Evolutionary conservation across 2,329 filamentous ascomycete species (phyloP).

Genomic region (Scedosporium aurantiacum): DNA sequence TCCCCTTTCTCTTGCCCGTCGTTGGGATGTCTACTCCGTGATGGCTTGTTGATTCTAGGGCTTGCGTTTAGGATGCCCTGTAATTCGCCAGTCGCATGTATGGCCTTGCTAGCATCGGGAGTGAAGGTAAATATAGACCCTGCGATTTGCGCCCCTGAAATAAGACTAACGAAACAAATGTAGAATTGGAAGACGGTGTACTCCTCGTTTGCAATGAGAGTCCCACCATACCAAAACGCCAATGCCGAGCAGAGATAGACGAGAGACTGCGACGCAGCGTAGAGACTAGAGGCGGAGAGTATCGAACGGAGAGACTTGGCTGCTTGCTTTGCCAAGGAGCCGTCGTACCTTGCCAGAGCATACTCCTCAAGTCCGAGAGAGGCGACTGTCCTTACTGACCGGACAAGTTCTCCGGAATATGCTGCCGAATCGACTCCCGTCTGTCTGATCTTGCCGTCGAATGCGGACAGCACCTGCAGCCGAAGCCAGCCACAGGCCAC

Average conservation of each 20-base stretch:
- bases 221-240: constrained; percentile 23
- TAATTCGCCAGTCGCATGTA: no score
- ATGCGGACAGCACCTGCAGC: constrained; percentile 16
- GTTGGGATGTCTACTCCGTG: no score
- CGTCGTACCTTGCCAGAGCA: constrained; percentile 24
- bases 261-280: constrained; percentile 20
- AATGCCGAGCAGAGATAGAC: constrained; percentile 26
- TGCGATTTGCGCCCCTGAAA: no score
- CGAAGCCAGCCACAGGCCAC: constrained; percentile 28
- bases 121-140: no score
- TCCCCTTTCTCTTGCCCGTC: no score
- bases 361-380: constrained; percentile 34
- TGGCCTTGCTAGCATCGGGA: no score
- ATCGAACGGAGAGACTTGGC: constrained; percentile 13
- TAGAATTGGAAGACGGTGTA: neutral
- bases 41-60: no score
- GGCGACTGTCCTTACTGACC: constrained; percentile 36
- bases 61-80: no score
- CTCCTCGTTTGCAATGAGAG: no score
- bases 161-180: constrained; percentile 18
- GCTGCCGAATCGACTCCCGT: constrained; percentile 34
- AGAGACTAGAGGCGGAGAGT: constrained; percentile 16
- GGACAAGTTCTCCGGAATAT: constrained; percentile 36
- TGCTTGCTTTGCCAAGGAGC: constrained; percentile 6
- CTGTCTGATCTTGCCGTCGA: constrained; percentile 24